Evolutionary conservation across 2,329 filamentous ascomycete species (phyloP), one percentile per base, ranked within the genome.

Genomic region (Curvularia lunata): DNA sequence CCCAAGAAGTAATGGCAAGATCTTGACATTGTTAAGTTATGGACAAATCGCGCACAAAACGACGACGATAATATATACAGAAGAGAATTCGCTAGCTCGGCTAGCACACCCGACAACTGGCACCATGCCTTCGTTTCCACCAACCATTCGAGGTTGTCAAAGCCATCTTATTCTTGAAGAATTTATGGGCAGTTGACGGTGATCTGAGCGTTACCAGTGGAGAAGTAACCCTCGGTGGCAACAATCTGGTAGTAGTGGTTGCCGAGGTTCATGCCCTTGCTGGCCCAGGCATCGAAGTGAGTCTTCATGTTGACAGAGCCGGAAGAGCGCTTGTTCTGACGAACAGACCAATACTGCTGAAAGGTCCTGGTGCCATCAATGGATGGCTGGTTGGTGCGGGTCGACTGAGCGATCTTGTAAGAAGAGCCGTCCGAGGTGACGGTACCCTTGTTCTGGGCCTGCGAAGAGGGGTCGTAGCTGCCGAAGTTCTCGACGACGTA

Each of bases 291-390:
- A 54, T 75, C 67, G 50, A 75, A 75, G 57, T 75, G 72, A 13
- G 68, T 69, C 63, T 69, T 68, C 58, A 69, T 73, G 58, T 71
- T 73, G 37, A 75, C 72, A 6, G 56, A 65, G 10, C 73, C 73
- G 43, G 66, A 60, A 52, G 59, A 66, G 38, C 74, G 69, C 68
- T 75, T 74, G 54, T 64, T 64, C 48, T 64, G 55, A 49, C 74
- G 70, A 52, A 76, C 71, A 52, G 71, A 74, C 82, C 80, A 84
- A 75, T 79, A 85, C 75, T 85, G 83, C 68, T 81, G 74, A 69
- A 85, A 84, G 50, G 81, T 84, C 45, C 66, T 61, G 28, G 80
- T 84, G 38, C 83, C 83, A 38, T 79, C 71, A 49, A 84, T 83
- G 46, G 78, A 81, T n/a, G 82, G 81, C 50, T 74, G 72, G 62